Percentiles rank a stretch among this genome's conserved stretches.
phyloP scores from a whole-genome alignment of 176 grass and related monocot genomes.

The Carex myosuroides region DNA sequence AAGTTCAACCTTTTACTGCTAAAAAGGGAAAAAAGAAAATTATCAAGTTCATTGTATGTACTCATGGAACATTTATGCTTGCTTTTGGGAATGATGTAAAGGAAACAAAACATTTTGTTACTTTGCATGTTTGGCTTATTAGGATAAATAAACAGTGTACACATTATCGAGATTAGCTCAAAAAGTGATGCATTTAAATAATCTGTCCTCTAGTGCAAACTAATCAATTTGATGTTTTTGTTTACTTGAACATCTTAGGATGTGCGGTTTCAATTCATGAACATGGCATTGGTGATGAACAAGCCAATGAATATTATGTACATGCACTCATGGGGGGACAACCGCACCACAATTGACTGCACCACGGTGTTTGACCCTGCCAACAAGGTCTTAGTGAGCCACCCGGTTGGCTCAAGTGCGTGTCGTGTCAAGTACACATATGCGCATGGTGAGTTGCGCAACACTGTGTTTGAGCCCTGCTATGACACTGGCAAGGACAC shows the following conservation, averaged over 20 bases:
- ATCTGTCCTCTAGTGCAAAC: not conserved
- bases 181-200: not conserved
- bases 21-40: not conserved
- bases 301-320: conserved; percentile 80
- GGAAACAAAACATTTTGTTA: not conserved
- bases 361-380: conserved; percentile 49
- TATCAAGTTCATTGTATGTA: not conserved
- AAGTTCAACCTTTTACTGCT: not conserved
- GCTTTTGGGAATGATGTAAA: not conserved
- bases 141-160: not conserved
- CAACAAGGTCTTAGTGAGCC: conserved; percentile 67
- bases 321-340: conserved; percentile 36
- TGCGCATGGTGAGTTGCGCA: conserved; percentile 43
- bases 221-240: not conserved
- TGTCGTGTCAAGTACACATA: conserved; percentile 84
- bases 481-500: conserved; percentile 67
- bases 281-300: conserved; percentile 51
- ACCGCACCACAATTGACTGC: conserved; percentile 47
- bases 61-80: not conserved
- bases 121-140: not conserved
- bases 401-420: conserved; percentile 40
- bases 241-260: conserved; percentile 31
- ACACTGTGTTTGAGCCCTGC: conserved; percentile 68
- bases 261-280: conserved; percentile 93
- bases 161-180: not conserved